phyloP scores from a whole-genome alignment of 73 alveolate species.

The Uronychia setigera region DNA sequence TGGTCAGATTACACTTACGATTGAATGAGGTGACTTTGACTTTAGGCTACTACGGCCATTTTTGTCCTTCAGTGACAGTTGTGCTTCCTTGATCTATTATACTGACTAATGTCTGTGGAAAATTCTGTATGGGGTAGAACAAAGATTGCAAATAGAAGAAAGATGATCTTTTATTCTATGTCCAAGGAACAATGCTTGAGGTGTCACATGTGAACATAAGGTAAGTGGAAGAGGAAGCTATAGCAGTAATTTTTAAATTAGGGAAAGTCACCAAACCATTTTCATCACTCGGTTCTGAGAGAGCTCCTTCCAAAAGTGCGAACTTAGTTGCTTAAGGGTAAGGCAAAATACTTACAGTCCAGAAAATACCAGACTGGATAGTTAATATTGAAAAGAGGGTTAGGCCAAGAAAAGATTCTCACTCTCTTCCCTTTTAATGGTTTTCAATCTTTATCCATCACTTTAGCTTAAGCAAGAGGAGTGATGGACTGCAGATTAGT shows the following conservation, averaged over 20 bases:
- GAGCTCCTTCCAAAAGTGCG: neutral
- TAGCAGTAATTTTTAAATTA: neutral
- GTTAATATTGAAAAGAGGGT: neutral
- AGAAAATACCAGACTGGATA: too few species aligned
- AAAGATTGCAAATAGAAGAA: neutral
- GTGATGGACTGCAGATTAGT: neutral
- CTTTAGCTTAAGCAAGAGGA: slow-evolving; percentile 7
- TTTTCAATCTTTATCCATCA: slow-evolving; percentile 1
- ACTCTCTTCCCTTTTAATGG: slow-evolving; percentile 28
- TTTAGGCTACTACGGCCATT: neutral
- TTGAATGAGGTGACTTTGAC: neutral
- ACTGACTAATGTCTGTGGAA: neutral
- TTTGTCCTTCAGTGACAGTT: neutral
- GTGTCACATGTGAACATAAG: neutral
- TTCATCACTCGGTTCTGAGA: slow-evolving; percentile 21
- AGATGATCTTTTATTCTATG: neutral
- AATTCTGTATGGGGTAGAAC: neutral
- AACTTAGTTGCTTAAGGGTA: neutral
- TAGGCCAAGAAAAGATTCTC: slow-evolving; percentile 16
- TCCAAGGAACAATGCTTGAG: neutral
- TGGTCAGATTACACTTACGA: neutral
- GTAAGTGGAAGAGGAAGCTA: neutral
- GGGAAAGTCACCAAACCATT: slow-evolving; percentile 15
- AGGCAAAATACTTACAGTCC: slow-evolving; percentile 5
- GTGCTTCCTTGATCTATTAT: neutral